These are phyloP conservation scores for Penicillium flavigenum DNA, from an alignment of 495 filamentous ascomycete genomes.

Conservation along the genomic window DNA sequence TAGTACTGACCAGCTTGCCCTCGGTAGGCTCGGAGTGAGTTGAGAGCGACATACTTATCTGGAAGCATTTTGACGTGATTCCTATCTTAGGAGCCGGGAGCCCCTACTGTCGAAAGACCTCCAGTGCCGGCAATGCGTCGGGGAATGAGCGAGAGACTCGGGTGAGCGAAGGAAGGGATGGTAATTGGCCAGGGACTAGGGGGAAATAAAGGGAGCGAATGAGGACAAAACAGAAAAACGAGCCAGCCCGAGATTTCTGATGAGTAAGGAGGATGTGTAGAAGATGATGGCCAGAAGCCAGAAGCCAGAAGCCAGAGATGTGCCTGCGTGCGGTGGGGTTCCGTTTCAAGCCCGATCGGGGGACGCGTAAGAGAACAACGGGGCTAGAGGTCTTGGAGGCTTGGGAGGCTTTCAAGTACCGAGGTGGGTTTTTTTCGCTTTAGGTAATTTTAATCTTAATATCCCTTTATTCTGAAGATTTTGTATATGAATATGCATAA, in stretches of 20 bases:
- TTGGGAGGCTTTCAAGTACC: not conserved
- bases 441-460: conserved; percentile 1
- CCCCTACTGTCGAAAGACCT: conserved; percentile 40
- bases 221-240: conserved; percentile 20
- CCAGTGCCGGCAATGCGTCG: conserved; percentile 37
- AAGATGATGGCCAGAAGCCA: conserved; percentile 5
- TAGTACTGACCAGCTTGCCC: conserved; percentile 29
- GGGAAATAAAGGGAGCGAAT: conserved; percentile 12
- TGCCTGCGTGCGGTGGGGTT: conserved; percentile 38
- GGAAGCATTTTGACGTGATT: conserved; percentile 62
- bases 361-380: conserved; percentile 30
- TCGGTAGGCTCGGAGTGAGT: not conserved
- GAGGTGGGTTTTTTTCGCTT: not conserved
- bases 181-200: not conserved
- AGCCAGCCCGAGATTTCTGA: conserved; percentile 33
- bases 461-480: not conserved
- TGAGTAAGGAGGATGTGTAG: conserved; percentile 18
- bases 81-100: conserved; percentile 42
- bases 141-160: conserved; percentile 23
- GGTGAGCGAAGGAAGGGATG: conserved; percentile 18
- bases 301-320: conserved; percentile 4
- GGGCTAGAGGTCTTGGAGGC: not conserved
- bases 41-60: conserved; percentile 68
- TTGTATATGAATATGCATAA: not conserved
- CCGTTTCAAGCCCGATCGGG: conserved; percentile 35